Evolutionary conservation across 2,329 filamentous ascomycete genomes (phyloP).

Genomic region (Fusarium tanahbumbuense): DNA sequence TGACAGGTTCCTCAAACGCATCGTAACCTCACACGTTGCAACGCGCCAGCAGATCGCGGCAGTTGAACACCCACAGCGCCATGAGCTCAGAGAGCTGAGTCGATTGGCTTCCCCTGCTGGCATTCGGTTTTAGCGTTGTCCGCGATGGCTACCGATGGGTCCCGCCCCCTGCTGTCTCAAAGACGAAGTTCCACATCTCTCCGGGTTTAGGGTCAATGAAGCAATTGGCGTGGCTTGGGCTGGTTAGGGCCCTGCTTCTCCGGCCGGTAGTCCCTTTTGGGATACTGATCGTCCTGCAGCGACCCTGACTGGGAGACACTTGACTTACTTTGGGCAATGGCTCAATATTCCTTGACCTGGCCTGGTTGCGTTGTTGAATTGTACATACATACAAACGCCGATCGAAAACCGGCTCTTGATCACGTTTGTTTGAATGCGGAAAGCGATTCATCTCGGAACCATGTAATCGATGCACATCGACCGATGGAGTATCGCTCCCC

Average conservation of each 20-base stretch:
- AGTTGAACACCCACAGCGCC: slow-evolving; percentile 44
- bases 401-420: slow-evolving; percentile 49
- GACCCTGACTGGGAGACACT: slow-evolving; percentile 41
- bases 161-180: slow-evolving; percentile 44
- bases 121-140: slow-evolving; percentile 41
- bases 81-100: slow-evolving; percentile 39
- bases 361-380: slow-evolving; percentile 33
- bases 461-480: slow-evolving; percentile 38
- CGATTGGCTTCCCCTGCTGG: slow-evolving; percentile 37
- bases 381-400: slow-evolving; percentile 45
- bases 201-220: slow-evolving; percentile 44
- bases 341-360: slow-evolving; percentile 35
- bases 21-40: slow-evolving; percentile 41
- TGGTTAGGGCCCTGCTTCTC: slow-evolving; percentile 40
- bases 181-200: slow-evolving; percentile 38
- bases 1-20: slow-evolving; percentile 39
- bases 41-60: slow-evolving; percentile 44
- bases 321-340: slow-evolving; percentile 43
- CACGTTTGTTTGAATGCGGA: slow-evolving; percentile 38
- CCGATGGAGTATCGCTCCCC: slow-evolving; percentile 29
- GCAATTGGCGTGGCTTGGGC: slow-evolving; percentile 38
- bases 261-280: slow-evolving; percentile 46
- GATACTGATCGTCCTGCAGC: slow-evolving; percentile 44
- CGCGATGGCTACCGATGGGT: slow-evolving; percentile 46
- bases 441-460: slow-evolving; percentile 43